A percentile compares a stretch with the other conserved stretches of the same genome.
Conservation (phyloP, 225 moss, liverwort and hornwort genomes). For the Neckera pumila region DNA sequence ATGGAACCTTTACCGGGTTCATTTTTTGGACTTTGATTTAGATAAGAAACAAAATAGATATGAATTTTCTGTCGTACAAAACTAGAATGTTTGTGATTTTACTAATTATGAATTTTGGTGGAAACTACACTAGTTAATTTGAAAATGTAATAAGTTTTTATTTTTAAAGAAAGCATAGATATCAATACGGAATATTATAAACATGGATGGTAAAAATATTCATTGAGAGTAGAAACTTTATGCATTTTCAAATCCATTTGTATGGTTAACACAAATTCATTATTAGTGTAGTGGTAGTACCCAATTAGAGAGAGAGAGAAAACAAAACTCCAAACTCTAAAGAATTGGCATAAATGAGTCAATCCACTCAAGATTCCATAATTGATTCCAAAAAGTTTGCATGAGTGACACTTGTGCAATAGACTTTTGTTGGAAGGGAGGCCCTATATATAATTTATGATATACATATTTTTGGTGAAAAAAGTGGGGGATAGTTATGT, state of each 20-base stretch:
- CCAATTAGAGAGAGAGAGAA: fast-evolving
- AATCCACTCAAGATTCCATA: neutral
- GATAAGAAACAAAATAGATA: neutral
- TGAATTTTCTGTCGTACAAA: neutral
- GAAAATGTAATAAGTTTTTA: neutral
- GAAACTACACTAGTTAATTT: neutral
- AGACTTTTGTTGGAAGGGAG: neutral
- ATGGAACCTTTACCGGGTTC: fast-evolving
- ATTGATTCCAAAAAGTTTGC: fast-evolving
- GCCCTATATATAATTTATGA: too few species aligned
- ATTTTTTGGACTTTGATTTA: neutral
- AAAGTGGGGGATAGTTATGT: fast-evolving
- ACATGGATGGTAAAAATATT: neutral
- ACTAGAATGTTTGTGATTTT: neutral
- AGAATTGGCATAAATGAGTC: neutral
- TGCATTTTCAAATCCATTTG: neutral
- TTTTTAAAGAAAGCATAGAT: neutral
- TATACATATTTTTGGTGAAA: neutral
- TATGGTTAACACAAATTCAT: fast-evolving
- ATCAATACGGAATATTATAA: neutral
- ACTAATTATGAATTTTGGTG: too few species aligned
- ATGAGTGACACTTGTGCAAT: neutral
- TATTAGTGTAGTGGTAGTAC: neutral
- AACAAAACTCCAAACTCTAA: fast-evolving
- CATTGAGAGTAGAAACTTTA: fast-evolving